A percentile compares a stretch with the other conserved stretches of the same genome.
Conservation (phyloP, 2,329 filamentous ascomycete species). For the Knoxdaviesia capensis region DNA sequence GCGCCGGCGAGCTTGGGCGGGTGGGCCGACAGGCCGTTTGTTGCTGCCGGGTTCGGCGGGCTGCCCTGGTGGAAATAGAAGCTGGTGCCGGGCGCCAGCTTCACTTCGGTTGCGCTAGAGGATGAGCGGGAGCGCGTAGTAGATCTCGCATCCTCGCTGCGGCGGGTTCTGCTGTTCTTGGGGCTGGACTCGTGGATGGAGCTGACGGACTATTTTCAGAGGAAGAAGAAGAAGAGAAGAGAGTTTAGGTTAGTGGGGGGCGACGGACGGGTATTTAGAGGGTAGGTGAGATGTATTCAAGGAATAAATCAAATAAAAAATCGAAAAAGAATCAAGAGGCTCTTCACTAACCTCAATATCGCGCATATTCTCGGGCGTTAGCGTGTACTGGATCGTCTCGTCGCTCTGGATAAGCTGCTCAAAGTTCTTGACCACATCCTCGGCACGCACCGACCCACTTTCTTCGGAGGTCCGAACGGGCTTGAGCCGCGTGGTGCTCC, state of each 20-base stretch:
- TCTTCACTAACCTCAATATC: constrained; percentile 47
- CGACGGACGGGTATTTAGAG: background rate
- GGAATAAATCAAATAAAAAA: background rate
- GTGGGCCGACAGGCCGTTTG: too few species aligned
- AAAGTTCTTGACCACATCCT: constrained; percentile 47
- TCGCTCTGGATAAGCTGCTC: constrained; percentile 68
- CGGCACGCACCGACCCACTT: constrained; percentile 21
- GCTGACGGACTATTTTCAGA: too few species aligned
- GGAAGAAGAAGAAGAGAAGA: background rate
- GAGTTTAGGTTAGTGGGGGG: background rate
- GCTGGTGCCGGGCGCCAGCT: constrained; percentile 9
- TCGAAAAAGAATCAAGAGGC: background rate
- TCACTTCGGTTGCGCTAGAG: constrained; percentile 19
- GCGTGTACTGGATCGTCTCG: constrained; percentile 63
- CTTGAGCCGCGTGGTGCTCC: constrained; percentile 28
- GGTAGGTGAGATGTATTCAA: background rate
- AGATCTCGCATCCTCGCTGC: constrained; percentile 25
- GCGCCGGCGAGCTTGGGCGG: too few species aligned
- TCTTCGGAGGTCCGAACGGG: constrained; percentile 38
- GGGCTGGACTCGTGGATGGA: too few species aligned
- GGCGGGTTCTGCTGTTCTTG: too few species aligned
- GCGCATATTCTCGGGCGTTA: constrained; percentile 63
- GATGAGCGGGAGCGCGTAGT: constrained; percentile 27
- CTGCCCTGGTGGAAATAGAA: background rate
- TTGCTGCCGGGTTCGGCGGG: background rate